A percentile compares a stretch with the other conserved stretches of the same genome.
Conservation (phyloP, 495 filamentous ascomycete species). For the Penicillium coprophilum region DNA sequence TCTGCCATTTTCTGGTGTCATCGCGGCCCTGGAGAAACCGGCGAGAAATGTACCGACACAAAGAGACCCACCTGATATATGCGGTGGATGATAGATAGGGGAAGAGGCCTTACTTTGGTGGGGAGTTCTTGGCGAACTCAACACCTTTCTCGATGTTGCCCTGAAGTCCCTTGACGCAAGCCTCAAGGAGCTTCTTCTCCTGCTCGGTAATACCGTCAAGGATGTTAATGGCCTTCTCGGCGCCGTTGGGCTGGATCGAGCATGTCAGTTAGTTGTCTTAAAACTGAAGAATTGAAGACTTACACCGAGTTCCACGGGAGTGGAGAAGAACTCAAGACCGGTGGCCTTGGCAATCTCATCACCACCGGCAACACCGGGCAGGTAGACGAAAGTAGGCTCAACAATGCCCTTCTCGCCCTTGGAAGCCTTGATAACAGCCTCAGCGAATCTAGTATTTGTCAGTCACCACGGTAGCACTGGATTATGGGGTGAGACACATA, state of each 20-base stretch:
- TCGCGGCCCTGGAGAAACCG: slow-evolving; percentile 2
- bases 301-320: slow-evolving; percentile 92
- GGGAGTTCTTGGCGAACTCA: slow-evolving; percentile 81
- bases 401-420: slow-evolving; percentile 88
- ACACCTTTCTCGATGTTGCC: slow-evolving; percentile 93
- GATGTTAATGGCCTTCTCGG: slow-evolving; percentile 76
- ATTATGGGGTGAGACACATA: slow-evolving; percentile 35
- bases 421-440: slow-evolving; percentile 84
- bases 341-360: slow-evolving; percentile 76
- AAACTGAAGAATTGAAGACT: slow-evolving; percentile 31
- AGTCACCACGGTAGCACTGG: slow-evolving; percentile 19
- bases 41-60: slow-evolving; percentile 9
- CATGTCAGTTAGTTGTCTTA: slow-evolving; percentile 17
- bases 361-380: slow-evolving; percentile 85
- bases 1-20: slow-evolving; percentile 20
- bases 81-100: slow-evolving; percentile 17
- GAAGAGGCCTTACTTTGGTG: slow-evolving; percentile 62
- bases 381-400: slow-evolving; percentile 92
- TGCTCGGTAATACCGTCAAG: slow-evolving; percentile 68
- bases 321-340: slow-evolving; percentile 92
- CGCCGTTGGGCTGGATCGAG: slow-evolving; percentile 67
- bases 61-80: background rate
- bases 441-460: slow-evolving; percentile 69
- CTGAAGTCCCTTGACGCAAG: slow-evolving; percentile 70
- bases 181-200: slow-evolving; percentile 84